A percentile compares a stretch with the other conserved stretches of the same genome.
Conservation (phyloP, 1,139 yeast genomes). For the Lodderomyces jiufengensis region DNA sequence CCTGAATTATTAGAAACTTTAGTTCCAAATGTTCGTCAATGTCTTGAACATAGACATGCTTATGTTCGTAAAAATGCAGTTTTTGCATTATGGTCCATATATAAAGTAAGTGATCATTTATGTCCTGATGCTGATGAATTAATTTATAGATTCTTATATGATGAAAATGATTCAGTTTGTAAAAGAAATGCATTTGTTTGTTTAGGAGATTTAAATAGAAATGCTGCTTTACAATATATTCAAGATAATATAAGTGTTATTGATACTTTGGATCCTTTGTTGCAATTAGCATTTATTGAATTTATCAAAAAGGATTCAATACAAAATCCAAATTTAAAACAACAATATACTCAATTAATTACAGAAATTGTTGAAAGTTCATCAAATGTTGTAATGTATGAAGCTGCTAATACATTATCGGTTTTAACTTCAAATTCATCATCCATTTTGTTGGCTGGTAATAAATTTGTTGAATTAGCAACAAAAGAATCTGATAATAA, state of each 20-base stretch:
- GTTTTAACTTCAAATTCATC: slow-evolving; percentile 66
- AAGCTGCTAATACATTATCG: slow-evolving; percentile 85
- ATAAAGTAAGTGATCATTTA: slow-evolving; percentile 77
- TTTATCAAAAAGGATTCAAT: slow-evolving; percentile 83
- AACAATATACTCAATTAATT: slow-evolving; percentile 69
- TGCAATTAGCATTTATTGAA: slow-evolving; percentile 89
- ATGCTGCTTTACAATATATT: slow-evolving; percentile 76
- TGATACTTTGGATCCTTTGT: slow-evolving; percentile 72
- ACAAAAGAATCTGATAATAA: slow-evolving; percentile 90
- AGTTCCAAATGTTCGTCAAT: slow-evolving; percentile 87
- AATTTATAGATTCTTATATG: slow-evolving; percentile 65
- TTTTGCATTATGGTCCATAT: slow-evolving; percentile 82
- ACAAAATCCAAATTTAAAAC: slow-evolving; percentile 58
- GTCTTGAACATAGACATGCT: slow-evolving; percentile 95
- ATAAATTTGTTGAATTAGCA: slow-evolving; percentile 84
- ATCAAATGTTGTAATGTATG: slow-evolving; percentile 79
- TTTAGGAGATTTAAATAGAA: slow-evolving; percentile 77
- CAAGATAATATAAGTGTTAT: slow-evolving; percentile 65
- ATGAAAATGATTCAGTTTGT: slow-evolving; percentile 91
- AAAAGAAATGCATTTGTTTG: slow-evolving; percentile 94
- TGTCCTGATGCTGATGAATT: slow-evolving; percentile 94
- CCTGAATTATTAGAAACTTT: slow-evolving; percentile 93
- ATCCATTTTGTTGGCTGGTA: slow-evolving; percentile 71
- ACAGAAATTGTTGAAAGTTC: slow-evolving; percentile 69
- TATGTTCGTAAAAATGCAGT: slow-evolving; percentile 97